Percentiles rank a stretch among this genome's conserved stretches.
These are phyloP conservation scores for Harringtonia aguacate DNA, from an alignment of 2,329 filamentous ascomycete species.

Conservation along the genomic window DNA sequence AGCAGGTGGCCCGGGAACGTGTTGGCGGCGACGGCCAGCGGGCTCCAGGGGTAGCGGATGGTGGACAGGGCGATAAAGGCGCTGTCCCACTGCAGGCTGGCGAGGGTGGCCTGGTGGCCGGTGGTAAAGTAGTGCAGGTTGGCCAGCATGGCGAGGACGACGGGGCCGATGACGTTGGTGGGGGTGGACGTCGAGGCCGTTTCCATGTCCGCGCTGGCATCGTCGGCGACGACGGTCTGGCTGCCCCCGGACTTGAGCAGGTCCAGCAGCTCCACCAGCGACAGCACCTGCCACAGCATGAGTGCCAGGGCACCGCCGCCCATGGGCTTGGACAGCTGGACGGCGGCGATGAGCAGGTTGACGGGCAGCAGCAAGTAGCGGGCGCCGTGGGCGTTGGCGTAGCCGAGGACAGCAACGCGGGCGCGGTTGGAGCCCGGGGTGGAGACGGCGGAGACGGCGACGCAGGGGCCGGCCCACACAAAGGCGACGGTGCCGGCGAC, in stretches of 20 bases:
- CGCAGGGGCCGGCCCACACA: slow-evolving; percentile 73
- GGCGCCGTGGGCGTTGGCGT: slow-evolving; percentile 85
- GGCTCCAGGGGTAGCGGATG: slow-evolving; percentile 83
- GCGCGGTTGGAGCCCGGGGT: slow-evolving; percentile 28
- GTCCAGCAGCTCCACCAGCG: slow-evolving; percentile 56
- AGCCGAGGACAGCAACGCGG: slow-evolving; percentile 73
- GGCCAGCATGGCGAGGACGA: slow-evolving; percentile 78
- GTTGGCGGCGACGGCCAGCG: slow-evolving; percentile 72
- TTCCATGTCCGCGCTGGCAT: neutral
- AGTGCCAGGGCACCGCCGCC: slow-evolving; percentile 75
- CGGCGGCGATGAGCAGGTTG: slow-evolving; percentile 65
- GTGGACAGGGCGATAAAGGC: slow-evolving; percentile 82
- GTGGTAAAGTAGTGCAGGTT: slow-evolving; percentile 97
- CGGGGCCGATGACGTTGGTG: slow-evolving; percentile 62
- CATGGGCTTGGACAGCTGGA: slow-evolving; percentile 89
- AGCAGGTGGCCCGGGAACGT: slow-evolving; percentile 84
- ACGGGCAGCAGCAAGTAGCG: slow-evolving; percentile 78
- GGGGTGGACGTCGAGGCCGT: neutral
- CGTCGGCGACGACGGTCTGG: slow-evolving; percentile 12
- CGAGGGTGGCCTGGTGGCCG: slow-evolving; percentile 81
- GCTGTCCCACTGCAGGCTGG: slow-evolving; percentile 89
- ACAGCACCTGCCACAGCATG: slow-evolving; percentile 81
- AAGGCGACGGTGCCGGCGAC: slow-evolving; percentile 79
- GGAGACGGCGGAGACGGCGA: slow-evolving; percentile 54
- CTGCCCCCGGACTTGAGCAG: slow-evolving; percentile 37